Percentiles rank a stretch among this genome's conserved stretches.
Evolutionary conservation across 805 yeast species (phyloP).

Genomic region (Komagataella kurtzmanii): DNA sequence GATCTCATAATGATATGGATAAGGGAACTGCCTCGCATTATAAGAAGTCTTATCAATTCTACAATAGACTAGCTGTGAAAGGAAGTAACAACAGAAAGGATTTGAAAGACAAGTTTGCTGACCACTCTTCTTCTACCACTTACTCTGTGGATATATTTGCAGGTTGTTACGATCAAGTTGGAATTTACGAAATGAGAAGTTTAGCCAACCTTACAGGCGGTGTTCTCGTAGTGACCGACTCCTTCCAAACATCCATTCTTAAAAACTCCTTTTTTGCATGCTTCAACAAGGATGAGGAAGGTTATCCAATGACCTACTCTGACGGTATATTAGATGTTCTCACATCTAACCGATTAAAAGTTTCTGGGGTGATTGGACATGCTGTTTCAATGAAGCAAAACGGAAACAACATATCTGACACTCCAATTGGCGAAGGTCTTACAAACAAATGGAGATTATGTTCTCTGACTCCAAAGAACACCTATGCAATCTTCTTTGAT

Average conservation of each 20-base stretch:
- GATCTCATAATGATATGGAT: conserved; percentile 96
- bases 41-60: conserved; percentile 74
- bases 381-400: conserved; percentile 64
- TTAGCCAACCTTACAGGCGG: conserved; percentile 85
- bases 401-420: conserved; percentile 70
- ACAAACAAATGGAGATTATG: conserved; percentile 83
- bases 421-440: conserved; percentile 90
- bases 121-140: conserved; percentile 32
- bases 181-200: conserved; percentile 86
- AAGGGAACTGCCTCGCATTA: conserved; percentile 80
- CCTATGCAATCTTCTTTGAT: conserved; percentile 86
- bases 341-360: conserved; percentile 76
- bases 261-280: conserved; percentile 83
- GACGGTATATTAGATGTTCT: conserved; percentile 81
- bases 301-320: conserved; percentile 79
- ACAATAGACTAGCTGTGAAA: conserved; percentile 59
- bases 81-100: conserved; percentile 37
- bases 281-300: conserved; percentile 79
- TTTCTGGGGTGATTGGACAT: conserved; percentile 90
- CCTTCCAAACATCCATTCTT: conserved; percentile 89
- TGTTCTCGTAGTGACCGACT: conserved; percentile 74
- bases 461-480: conserved; percentile 72
- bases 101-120: conserved; percentile 20
- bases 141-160: conserved; percentile 86
- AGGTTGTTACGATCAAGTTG: conserved; percentile 93